These are phyloP conservation scores for Fusarium cicatricum DNA, from an alignment of 2,329 filamentous ascomycete genomes.

Conservation along the genomic window DNA sequence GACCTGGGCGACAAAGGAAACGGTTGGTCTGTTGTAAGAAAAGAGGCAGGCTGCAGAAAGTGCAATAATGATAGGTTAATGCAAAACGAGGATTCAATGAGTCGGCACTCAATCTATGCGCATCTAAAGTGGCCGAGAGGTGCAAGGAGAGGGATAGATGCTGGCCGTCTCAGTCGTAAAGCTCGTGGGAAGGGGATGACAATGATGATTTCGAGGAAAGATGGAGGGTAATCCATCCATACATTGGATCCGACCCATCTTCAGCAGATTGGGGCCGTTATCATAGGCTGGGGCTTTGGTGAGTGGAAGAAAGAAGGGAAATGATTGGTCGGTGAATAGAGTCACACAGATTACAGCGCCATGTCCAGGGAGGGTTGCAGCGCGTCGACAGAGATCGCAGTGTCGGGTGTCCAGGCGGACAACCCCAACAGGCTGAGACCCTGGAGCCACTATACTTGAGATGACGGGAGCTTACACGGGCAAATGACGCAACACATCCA, in stretches of 20 bases:
- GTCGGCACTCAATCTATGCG: background rate
- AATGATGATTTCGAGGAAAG: conserved; percentile 25
- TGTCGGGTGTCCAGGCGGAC: background rate
- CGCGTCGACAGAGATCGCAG: background rate
- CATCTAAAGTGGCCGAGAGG: conserved; percentile 7
- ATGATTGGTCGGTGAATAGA: conserved; percentile 17
- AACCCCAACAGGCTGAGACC: background rate
- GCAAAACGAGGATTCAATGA: background rate
- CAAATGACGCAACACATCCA: no score
- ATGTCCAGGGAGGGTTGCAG: background rate
- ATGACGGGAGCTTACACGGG: no score
- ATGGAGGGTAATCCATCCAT: background rate
- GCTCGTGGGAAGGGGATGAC: conserved; percentile 25
- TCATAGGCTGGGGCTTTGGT: conserved; percentile 30
- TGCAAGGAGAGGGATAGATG: conserved; percentile 19
- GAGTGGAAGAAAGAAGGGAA: conserved; percentile 27
- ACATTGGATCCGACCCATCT: no score
- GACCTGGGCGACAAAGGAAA: conserved; percentile 35
- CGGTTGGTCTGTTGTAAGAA: conserved; percentile 10
- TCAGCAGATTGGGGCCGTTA: conserved; percentile 13
- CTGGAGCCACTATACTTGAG: background rate
- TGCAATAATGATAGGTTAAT: background rate
- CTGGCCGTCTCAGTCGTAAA: conserved; percentile 31
- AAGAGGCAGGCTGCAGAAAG: background rate
- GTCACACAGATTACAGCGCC: background rate